Percentiles rank a stretch among this genome's conserved stretches.
Conservation (phyloP, 192 early-diverging fungal genomes). For the Entomortierella chlamydospora region DNA sequence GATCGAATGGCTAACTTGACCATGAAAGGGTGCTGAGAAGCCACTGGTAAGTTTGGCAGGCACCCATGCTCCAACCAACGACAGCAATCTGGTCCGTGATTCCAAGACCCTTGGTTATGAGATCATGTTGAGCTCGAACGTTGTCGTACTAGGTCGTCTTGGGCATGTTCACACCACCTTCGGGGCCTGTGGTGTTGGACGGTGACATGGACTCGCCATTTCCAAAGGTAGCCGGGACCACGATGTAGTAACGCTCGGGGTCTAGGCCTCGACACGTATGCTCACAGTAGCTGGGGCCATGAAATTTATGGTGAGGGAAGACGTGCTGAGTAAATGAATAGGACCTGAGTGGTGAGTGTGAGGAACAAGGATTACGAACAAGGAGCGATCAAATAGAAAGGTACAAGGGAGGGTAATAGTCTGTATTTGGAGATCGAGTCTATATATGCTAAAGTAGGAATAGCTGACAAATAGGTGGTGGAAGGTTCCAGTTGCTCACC, state of each 20-base stretch:
- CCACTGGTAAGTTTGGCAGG: slow-evolving; percentile 30
- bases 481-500: no score
- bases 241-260: slow-evolving; percentile 31
- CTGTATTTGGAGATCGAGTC: no score
- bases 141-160: slow-evolving; percentile 36
- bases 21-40: slow-evolving; percentile 24
- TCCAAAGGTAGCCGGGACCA: slow-evolving; percentile 30
- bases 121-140: slow-evolving; percentile 21
- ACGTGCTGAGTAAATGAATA: background rate
- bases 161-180: slow-evolving; percentile 36
- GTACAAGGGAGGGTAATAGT: no score
- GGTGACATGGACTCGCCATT: slow-evolving; percentile 37
- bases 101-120: slow-evolving; percentile 17
- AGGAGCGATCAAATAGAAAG: no score
- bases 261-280: slow-evolving; percentile 20
- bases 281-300: no score
- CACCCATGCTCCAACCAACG: slow-evolving; percentile 32
- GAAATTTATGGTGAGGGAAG: background rate
- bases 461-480: no score
- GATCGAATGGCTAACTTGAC: slow-evolving; percentile 25
- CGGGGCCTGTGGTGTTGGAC: slow-evolving; percentile 24
- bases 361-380: no score
- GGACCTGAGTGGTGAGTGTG: no score
- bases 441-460: no score
- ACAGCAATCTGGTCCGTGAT: slow-evolving; percentile 22